Percentiles rank a stretch among this genome's conserved stretches.
Conservation (phyloP, 495 filamentous ascomycete species). For the Usnea hakonensis region DNA sequence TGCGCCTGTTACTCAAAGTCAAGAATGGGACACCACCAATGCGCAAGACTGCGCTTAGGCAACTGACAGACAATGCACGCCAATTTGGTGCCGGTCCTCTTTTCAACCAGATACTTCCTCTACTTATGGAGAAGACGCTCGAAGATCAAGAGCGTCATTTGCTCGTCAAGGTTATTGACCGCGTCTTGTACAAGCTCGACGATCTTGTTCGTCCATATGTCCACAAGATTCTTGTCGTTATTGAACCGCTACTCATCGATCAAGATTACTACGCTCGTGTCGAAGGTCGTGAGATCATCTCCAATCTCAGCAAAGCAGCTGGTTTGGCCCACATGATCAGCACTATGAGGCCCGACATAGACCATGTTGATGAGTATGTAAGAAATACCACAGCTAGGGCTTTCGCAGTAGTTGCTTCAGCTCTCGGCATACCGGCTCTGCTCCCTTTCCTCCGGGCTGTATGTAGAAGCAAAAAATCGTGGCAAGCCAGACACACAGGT, state of each 20-base stretch:
- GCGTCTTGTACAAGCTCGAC: slow-evolving; percentile 96
- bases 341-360: slow-evolving; percentile 97
- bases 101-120: slow-evolving; percentile 95
- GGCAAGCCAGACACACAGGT: slow-evolving; percentile 98
- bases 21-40: slow-evolving; percentile 99
- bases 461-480: slow-evolving; percentile 95
- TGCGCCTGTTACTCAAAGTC: slow-evolving; percentile 92
- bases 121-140: slow-evolving; percentile 97
- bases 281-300: slow-evolving; percentile 97
- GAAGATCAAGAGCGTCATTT: slow-evolving; percentile 98
- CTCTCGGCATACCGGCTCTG: slow-evolving; percentile 90
- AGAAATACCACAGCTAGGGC: slow-evolving; percentile 96
- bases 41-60: slow-evolving; percentile 97
- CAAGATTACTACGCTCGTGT: slow-evolving; percentile 99
- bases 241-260: slow-evolving; percentile 96
- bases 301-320: slow-evolving; percentile 91
- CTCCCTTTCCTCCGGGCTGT: slow-evolving; percentile 93
- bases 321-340: slow-evolving; percentile 99
- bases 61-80: slow-evolving; percentile 94
- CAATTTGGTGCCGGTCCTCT: slow-evolving; percentile 92
- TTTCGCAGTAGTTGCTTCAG: slow-evolving; percentile 95
- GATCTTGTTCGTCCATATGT: slow-evolving; percentile 94
- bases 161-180: slow-evolving; percentile 98
- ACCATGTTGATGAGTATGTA: slow-evolving; percentile 98
- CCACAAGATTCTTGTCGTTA: slow-evolving; percentile 98